Conservation (phyloP, 306 rosid genomes). For the Sphenostylis stenocarpa region DNA sequence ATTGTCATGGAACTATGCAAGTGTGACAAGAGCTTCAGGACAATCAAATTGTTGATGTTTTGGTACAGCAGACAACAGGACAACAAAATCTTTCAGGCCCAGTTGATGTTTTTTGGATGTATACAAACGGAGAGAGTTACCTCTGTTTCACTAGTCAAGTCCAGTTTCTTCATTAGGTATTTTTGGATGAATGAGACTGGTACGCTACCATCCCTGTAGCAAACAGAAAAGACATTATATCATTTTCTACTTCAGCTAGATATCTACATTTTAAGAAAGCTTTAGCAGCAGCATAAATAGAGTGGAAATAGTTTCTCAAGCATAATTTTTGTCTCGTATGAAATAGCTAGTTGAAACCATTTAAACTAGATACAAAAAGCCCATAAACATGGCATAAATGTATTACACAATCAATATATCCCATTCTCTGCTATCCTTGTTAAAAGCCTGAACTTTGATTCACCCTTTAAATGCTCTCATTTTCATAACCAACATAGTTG, state of each 20-base stretch:
- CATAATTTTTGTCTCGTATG: background rate
- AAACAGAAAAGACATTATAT: conserved; percentile 29
- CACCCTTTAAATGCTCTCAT: background rate
- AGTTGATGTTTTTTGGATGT: conserved; percentile 13
- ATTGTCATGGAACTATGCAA: background rate
- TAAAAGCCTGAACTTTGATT: background rate
- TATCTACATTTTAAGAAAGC: conserved; percentile 22
- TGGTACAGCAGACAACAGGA: background rate
- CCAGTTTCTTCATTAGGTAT: conserved; percentile 75
- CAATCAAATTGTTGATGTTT: background rate
- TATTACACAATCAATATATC: background rate
- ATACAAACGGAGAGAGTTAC: conserved; percentile 37
- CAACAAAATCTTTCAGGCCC: background rate
- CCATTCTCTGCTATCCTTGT: background rate
- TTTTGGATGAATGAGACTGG: conserved; percentile 81
- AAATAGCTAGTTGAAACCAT: conserved; percentile 3
- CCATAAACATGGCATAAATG: background rate
- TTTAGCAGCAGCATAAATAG: background rate
- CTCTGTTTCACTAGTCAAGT: conserved; percentile 74
- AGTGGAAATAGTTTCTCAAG: conserved; percentile 10
- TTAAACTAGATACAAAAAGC: background rate
- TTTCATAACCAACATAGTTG: background rate
- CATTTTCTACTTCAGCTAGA: conserved; percentile 4
- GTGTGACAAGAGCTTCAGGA: conserved; percentile 1
- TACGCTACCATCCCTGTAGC: conserved; percentile 75